phyloP scores from a whole-genome alignment of 345 rosid genomes.

The Pistacia atlantica region DNA sequence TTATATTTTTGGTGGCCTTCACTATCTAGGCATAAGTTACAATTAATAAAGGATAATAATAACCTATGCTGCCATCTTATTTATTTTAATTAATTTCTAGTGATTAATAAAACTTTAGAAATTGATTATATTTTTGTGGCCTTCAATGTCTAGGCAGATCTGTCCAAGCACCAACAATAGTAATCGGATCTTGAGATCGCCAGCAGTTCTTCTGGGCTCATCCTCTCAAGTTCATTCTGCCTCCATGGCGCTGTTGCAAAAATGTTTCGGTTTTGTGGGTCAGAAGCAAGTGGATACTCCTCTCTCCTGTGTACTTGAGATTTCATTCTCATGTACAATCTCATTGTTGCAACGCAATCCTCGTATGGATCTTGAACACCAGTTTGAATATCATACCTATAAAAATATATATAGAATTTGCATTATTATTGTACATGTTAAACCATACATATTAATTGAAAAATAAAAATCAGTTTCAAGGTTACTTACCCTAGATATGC shows the following conservation, averaged over 20 bases:
- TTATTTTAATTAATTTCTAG: not conserved
- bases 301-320: slow-evolving; percentile 60
- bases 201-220: slow-evolving; percentile 73
- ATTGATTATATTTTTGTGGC: not conserved
- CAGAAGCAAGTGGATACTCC: slow-evolving; percentile 65
- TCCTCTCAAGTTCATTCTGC: slow-evolving; percentile 81
- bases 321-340: slow-evolving; percentile 89
- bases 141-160: slow-evolving; percentile 19
- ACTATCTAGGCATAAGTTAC: not conserved
- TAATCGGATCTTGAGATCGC: slow-evolving; percentile 78
- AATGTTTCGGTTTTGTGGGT: slow-evolving; percentile 76
- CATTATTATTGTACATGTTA: not conserved
- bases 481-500: slow-evolving; percentile 76
- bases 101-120: not conserved
- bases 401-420: not conserved
- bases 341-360: slow-evolving; percentile 88
- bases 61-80: not conserved
- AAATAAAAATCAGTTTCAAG: no score
- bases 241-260: slow-evolving; percentile 68
- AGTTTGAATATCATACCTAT: slow-evolving; percentile 74
- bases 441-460: not conserved
- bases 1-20: not conserved
- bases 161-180: slow-evolving; percentile 91
- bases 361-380: slow-evolving; percentile 84
- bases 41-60: not conserved